Base-by-base conservation (phyloP, 139 green algal species). In the Auxenochlorella pyrenoidosa region DNA sequence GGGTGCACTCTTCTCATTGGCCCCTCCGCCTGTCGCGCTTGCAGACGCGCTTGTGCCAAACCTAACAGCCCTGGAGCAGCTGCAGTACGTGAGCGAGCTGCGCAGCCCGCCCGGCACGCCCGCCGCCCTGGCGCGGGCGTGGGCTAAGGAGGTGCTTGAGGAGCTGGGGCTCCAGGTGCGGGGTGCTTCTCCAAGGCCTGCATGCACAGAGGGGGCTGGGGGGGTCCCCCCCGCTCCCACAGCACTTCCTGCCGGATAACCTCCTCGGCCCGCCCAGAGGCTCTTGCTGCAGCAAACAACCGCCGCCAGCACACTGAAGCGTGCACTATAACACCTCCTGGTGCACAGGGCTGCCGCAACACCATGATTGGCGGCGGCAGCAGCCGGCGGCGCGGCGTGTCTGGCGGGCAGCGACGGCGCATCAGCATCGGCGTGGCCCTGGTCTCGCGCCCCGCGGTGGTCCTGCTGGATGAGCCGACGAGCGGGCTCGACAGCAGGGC, bases 391-490 rank as follows among this genome's bases (percentile, higher is more conserved):
- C 70, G 70, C 8, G 70, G 70, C 70, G 70, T 76, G 34, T 76
- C 70, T n/a, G 70, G 70, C 34, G 70, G 70, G 15, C n/a, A 76
- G 70, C 70, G 70, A 34, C 70, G 70, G 34, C 70, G 70, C 16
- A 38, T 76, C 70, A 76, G 70, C 70, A 76, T 76, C 70, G 70
- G 70, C 13, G 36, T 76, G n/a, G 70, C 70, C n/a, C 70, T 76
- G 34, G 70, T 47, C 10, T 41, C 70, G 16, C 40, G 13, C 70
- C 70, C 70, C 19, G 34, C 70, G 26, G 70, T 76, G 70, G 3
- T 76, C 16, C 70, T 76, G 1, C 34, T 76, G 34, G 70, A 76
- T 8, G 70, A 76, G 70, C 34, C 70, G 18, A 76, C 70, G 0
- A 32, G 16, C 34, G 70, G 70, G 13, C 70, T 76, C 34, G 70